Percentiles rank a stretch among this genome's conserved stretches.
These are phyloP conservation scores for Talaromyces amestolkiae DNA, from an alignment of 2,329 filamentous ascomycete genomes.

Conservation along the genomic window DNA sequence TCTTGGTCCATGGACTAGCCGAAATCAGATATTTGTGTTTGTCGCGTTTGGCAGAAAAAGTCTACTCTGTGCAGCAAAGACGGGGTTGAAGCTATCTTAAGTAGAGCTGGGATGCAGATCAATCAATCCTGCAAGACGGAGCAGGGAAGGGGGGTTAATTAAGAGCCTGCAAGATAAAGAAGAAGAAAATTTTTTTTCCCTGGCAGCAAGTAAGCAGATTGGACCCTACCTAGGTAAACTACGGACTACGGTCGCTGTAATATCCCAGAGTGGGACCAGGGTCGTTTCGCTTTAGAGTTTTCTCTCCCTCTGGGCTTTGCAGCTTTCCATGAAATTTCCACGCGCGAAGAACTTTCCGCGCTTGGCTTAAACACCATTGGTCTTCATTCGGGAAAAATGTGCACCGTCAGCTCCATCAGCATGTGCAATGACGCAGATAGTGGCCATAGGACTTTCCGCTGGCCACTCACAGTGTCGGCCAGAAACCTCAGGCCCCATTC, in stretches of 20 bases:
- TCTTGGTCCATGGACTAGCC: conserved; percentile 15
- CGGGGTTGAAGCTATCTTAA: conserved; percentile 7
- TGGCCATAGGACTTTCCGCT: neutral
- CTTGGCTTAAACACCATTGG: neutral
- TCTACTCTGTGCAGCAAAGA: conserved; percentile 2
- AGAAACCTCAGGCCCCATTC: neutral
- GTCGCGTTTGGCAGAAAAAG: neutral
- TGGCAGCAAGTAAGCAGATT: neutral
- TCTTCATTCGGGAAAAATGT: neutral
- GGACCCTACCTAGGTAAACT: neutral
- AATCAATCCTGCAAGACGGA: neutral
- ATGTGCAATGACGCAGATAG: conserved; percentile 3
- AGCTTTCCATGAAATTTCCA: neutral
- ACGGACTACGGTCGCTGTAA: neutral
- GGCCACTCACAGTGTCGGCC: neutral
- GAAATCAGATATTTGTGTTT: neutral
- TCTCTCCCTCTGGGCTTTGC: neutral
- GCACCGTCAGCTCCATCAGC: neutral
- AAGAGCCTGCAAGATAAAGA: neutral
- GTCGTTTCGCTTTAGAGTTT: neutral
- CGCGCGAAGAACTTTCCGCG: neutral
- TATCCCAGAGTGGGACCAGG: neutral
- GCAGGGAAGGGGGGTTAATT: neutral
- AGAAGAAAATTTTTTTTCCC: neutral
- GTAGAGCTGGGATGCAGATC: neutral